Percentiles rank a stretch among this genome's conserved stretches.
Conservation (phyloP, 257 asterid genomes). For the Nicotiana knightiana region DNA sequence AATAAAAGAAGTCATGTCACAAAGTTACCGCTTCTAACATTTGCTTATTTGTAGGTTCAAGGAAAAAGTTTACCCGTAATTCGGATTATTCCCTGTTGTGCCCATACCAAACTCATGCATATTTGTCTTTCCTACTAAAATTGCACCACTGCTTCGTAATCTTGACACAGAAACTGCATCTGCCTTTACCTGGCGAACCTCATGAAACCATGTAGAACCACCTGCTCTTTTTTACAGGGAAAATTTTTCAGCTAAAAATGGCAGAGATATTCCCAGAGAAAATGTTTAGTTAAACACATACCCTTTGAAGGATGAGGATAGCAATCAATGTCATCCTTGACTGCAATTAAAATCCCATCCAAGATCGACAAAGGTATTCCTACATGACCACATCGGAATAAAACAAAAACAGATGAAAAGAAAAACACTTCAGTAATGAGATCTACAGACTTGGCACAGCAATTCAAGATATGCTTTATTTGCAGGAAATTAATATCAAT, state of each 20-base stretch:
- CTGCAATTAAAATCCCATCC: conserved; percentile 90
- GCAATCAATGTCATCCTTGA: conserved; percentile 96
- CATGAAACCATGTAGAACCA: conserved; percentile 83
- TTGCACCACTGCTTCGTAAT: conserved; percentile 78
- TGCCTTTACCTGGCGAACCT: conserved; percentile 58
- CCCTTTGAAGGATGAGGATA: conserved; percentile 83
- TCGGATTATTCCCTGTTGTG: conserved; percentile 92
- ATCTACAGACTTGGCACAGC: not conserved
- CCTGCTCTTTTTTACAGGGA: conserved; percentile 36
- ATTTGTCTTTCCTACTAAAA: conserved; percentile 94
- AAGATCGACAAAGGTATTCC: conserved; percentile 75
- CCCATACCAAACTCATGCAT: conserved; percentile 99
- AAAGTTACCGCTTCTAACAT: not conserved
- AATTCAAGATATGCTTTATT: not conserved
- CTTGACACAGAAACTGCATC: conserved; percentile 76
- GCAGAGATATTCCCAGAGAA: not conserved
- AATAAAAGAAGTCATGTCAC: not conserved
- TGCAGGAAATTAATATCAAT: not conserved
- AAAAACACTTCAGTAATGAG: not conserved
- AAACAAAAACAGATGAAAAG: conserved; percentile 7
- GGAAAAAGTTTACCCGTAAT: conserved; percentile 58
- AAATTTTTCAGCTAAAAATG: not conserved
- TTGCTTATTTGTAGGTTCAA: conserved; percentile 7
- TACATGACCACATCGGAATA: conserved; percentile 29
- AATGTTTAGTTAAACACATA: conserved; percentile 21